These are phyloP conservation scores for Rubus idaeus DNA, from an alignment of 306 rosid species.

Conservation along the genomic window DNA sequence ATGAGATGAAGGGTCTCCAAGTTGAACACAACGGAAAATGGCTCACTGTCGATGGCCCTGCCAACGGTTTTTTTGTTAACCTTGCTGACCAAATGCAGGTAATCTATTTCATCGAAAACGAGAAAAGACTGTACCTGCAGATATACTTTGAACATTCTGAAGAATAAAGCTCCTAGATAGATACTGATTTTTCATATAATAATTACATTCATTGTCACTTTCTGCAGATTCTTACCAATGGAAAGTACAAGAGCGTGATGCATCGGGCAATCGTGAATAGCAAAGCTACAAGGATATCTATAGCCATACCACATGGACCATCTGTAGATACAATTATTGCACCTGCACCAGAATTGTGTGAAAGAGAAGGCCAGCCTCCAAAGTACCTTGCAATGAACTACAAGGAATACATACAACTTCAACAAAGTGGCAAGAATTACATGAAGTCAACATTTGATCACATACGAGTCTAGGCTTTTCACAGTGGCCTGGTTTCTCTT, in stretches of 20 bases:
- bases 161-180: too few species aligned
- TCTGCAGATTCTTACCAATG: constrained; percentile 43
- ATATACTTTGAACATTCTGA: too few species aligned
- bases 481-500: background rate
- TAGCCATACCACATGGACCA: constrained; percentile 46
- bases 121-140: too few species aligned
- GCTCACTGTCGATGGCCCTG: background rate
- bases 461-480: too few species aligned
- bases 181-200: too few species aligned
- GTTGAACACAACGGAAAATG: constrained; percentile 23
- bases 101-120: background rate
- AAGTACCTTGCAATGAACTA: too few species aligned
- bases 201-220: too few species aligned
- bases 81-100: background rate
- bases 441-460: too few species aligned
- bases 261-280: constrained; percentile 47
- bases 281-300: constrained; percentile 48
- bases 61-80: too few species aligned
- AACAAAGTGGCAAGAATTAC: too few species aligned
- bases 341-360: constrained; percentile 42
- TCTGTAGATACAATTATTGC: constrained; percentile 42
- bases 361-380: constrained; percentile 8
- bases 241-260: constrained; percentile 46
- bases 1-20: constrained; percentile 31
- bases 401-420: too few species aligned